Base-by-base conservation (phyloP, 768 basidiomycete species). In the Suillus weaverae region DNA sequence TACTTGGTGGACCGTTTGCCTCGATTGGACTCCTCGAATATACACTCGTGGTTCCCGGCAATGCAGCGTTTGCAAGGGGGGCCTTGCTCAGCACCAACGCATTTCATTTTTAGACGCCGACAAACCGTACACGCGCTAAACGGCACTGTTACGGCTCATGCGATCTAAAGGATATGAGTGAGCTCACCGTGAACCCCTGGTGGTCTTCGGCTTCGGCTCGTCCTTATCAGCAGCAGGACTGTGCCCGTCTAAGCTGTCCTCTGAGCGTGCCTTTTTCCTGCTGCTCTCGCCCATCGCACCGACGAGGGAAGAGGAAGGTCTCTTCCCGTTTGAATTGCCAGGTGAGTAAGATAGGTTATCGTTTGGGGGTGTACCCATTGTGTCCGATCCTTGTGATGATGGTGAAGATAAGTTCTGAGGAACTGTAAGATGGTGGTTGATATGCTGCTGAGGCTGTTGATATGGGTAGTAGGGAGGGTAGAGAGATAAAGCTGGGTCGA, bases 21-120 rank as follows among this genome's bases (percentile, higher is more conserved):
- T 56, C 97, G 86, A 74, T 98, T 96, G 2, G 92, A 94, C 75
- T 98, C 97, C 79, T 99, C 95, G 68, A 99, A 99, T 51, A 97
- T 86, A 72, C 97, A 99, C 70, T 97, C 94, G 71, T 96, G 91
- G 68, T 86, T 86, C 22, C 91, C 89, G 0, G 87, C 72, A 54
- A 80, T 77, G 71, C 95, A 97, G 26, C 95, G 89, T 72, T 95
- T 96, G 80, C 95, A 97, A 0, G 95, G 93, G 0, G 91, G 91
- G 0, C 94, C 95, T 46, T 94, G 86, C 75, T 95, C 95, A 3
- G 92, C 94, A 39, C 91, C 92, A 9, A 93, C 91, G 64, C 94
- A 95, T 72, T 94, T 95, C 94, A 94, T 95, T 79, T 95, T 96
- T 38, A 95, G 83, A 32, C 94, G 89, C 26, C 95, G 86, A 74